A percentile compares a stretch with the other conserved stretches of the same genome.
Conservation (phyloP, 2,329 filamentous ascomycete species). For the Penicillium sp. region DNA sequence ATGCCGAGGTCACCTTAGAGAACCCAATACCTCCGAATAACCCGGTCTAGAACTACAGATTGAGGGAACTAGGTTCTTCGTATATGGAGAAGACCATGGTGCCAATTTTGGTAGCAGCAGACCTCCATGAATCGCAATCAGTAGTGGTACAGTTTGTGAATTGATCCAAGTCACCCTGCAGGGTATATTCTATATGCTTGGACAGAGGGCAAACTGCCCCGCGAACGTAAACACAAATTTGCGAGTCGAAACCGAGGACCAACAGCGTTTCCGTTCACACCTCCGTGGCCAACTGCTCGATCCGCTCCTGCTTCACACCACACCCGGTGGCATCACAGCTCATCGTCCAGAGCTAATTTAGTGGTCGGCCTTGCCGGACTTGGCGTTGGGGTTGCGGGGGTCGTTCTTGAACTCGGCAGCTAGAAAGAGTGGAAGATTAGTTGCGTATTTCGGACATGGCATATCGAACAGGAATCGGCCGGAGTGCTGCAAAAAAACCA, state of each 20-base stretch:
- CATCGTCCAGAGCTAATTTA: constrained; percentile 26
- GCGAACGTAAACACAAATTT: constrained; percentile 25
- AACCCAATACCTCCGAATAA: background rate
- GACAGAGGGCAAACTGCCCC: constrained; percentile 35
- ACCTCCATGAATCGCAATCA: background rate
- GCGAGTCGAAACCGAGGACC: constrained; percentile 22
- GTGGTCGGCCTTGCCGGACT: constrained; percentile 34
- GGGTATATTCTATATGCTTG: constrained; percentile 42
- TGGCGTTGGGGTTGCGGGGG: constrained; percentile 70
- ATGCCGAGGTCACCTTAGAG: background rate
- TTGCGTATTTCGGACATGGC: background rate
- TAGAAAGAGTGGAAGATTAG: constrained; percentile 42
- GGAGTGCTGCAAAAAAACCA: background rate
- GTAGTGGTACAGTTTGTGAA: constrained; percentile 42
- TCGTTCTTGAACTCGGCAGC: constrained; percentile 97
- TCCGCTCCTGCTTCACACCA: constrained; percentile 13
- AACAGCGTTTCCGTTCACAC: constrained; percentile 19
- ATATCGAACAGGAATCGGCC: constrained; percentile 4
- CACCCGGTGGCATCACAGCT: constrained; percentile 15
- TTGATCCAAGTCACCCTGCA: constrained; percentile 36
- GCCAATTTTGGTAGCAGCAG: background rate
- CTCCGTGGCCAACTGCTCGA: constrained; percentile 14
- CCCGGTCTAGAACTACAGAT: background rate
- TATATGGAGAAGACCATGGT: background rate
- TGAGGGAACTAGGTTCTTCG: background rate